phyloP scores from a whole-genome alignment of 371 early-diverging fungal genomes.

The Furculomyces boomerangus region DNA sequence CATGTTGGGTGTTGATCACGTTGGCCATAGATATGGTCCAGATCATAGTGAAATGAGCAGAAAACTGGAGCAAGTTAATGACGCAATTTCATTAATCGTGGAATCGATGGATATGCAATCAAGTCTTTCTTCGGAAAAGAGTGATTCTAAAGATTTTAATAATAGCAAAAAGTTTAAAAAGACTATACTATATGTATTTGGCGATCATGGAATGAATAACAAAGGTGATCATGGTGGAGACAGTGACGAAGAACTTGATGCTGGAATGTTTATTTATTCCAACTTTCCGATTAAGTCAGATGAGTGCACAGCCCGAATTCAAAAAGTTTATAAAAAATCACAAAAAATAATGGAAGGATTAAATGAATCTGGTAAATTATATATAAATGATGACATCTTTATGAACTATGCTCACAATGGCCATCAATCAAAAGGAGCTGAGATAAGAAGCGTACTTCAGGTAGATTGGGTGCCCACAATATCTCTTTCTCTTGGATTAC shows the following conservation, averaged over 20 bases:
- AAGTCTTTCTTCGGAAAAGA: too few relatives aligned
- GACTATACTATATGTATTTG: constrained; percentile 77
- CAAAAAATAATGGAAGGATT: not conserved
- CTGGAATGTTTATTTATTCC: constrained; percentile 60
- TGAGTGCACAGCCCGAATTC: constrained; percentile 1
- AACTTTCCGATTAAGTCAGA: not conserved
- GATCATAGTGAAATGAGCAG: constrained; percentile 64
- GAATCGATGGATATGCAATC: constrained; percentile 39
- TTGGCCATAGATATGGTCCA: constrained; percentile 86
- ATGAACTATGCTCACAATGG: constrained; percentile 12
- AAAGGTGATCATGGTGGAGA: constrained; percentile 98
- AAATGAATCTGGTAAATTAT: not conserved
- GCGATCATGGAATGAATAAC: constrained; percentile 98
- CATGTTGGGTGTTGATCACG: constrained; percentile 91
- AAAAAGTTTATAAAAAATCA: constrained; percentile 8
- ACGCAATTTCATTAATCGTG: constrained; percentile 45
- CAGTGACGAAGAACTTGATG: constrained; percentile 68
- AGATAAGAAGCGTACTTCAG: constrained; percentile 35
- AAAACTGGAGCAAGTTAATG: constrained; percentile 72
- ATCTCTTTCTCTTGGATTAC: constrained; percentile 58
- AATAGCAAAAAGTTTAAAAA: constrained; percentile 16
- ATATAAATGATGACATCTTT: not conserved
- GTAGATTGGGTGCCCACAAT: constrained; percentile 79
- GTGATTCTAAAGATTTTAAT: too few relatives aligned
- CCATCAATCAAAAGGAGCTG: constrained; percentile 5